Evolutionary conservation across 192 early-diverging fungal species (phyloP), one percentile per base, ranked within the genome.

Genomic region (Backusella liffmaniae): DNA sequence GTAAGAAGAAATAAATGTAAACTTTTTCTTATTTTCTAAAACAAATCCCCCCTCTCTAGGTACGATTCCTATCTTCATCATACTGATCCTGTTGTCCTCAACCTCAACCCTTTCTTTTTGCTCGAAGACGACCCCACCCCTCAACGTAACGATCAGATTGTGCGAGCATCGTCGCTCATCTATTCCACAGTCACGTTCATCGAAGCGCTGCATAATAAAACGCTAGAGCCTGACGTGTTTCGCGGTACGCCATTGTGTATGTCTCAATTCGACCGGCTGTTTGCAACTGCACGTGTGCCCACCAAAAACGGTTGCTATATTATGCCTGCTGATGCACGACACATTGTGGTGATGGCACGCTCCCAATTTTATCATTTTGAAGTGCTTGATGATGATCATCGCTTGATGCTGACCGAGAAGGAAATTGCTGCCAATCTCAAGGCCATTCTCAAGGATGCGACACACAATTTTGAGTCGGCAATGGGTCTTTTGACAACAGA

Each of bases 321-420:
- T 29, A 18, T 34, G 9, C 67, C 51, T 9, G 59, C 74, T 0
- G 23, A 26, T 7, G 42, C 91, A n/a, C 73, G 71, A 32, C 88
- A 93, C 82, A 91, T 96, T 76, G 77, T 88, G 12, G 88, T 94
- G 9, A 73, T 93, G 53, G 89, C 83, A 1, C 82, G 90, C 65
- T 92, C 93, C 71, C 95, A 96, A 83, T 85, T 94, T 66, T 96
- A 92, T 80, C 82, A 78, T 67, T 88, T 95, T 44, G 86, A 92
- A n/a, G 92, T 94, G 2, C 90, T 88, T 59, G 92, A 91, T 71
- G 59, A 81, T 1, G 68, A 84, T 32, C 80, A 86, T 29, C 76
- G 86, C 8, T 71, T 87, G 12, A 72, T 87, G 4, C 62, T 94
- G 30, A 77, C 76, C 9, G 86, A 92, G 62, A 84, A 85, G 49